Percentiles rank a stretch among this genome's conserved stretches.
phyloP scores from a whole-genome alignment of 129 eudicot genomes.

The Flaveria brownii region DNA sequence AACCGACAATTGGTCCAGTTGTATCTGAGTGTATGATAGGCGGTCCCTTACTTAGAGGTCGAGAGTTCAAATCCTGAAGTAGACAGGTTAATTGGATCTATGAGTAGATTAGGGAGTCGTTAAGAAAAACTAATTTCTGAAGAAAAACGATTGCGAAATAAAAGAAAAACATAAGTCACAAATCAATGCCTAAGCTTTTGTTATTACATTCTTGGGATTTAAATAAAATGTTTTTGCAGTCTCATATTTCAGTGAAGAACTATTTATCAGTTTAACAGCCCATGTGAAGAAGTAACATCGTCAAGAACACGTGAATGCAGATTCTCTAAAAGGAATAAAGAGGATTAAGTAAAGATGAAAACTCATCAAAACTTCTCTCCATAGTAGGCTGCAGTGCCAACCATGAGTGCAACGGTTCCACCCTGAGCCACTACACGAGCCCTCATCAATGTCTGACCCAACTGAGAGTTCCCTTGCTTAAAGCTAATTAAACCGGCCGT shows the following conservation, averaged over 20 bases:
- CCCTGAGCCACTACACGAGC: conserved; percentile 98
- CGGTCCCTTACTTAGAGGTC: no score
- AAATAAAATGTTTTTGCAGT: conserved; percentile 4
- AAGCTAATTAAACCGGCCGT: conserved; percentile 93
- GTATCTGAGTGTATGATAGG: no score
- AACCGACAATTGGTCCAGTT: no score
- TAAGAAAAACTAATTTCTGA: no score
- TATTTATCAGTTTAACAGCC: conserved; percentile 16
- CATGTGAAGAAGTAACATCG: conserved; percentile 17
- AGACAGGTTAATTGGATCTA: no score
- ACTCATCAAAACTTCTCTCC: conserved; percentile 58
- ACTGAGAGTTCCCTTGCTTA: conserved; percentile 72
- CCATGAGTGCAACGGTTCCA: conserved; percentile 96
- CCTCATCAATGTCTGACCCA: conserved; percentile 94
- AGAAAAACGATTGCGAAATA: no score
- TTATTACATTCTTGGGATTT: conserved; percentile 11
- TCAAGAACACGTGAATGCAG: conserved; percentile 25
- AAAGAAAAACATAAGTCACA: not conserved
- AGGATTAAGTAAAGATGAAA: not conserved
- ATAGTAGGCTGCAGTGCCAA: conserved; percentile 87
- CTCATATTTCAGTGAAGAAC: conserved; percentile 15
- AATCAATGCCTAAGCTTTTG: conserved; percentile 17
- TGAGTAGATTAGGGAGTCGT: no score
- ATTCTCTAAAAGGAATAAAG: conserved; percentile 8
- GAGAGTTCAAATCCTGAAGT: no score